Conservation (phyloP, 2,329 filamentous ascomycete genomes). For the Periglandula ipomoeae region DNA sequence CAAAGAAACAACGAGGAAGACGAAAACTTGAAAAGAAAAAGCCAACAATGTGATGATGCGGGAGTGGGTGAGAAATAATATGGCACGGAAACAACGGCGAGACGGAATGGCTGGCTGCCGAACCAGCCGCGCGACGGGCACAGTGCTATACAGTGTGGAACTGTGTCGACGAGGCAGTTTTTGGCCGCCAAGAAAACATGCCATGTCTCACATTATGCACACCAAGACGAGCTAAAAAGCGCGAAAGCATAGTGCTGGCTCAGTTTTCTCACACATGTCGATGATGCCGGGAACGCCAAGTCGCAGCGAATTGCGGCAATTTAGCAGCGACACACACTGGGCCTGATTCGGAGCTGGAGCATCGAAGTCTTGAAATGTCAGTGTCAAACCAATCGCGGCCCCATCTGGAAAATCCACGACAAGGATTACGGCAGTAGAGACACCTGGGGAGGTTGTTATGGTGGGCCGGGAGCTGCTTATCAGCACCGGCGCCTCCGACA, state of each 20-base stretch:
- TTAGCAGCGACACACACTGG: not conserved
- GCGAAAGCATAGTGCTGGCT: not conserved
- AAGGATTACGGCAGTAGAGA: not conserved
- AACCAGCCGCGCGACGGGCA: constrained; percentile 3
- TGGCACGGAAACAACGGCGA: not conserved
- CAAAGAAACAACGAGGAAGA: not conserved
- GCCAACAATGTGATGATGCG: not conserved
- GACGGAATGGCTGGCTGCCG: not conserved
- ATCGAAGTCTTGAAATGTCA: too few species aligned
- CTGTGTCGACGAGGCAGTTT: too few species aligned
- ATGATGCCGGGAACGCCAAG: not conserved
- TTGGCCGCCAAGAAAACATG: too few species aligned
- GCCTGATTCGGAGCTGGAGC: not conserved
- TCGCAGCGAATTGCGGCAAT: not conserved
- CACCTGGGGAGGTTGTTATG: too few species aligned
- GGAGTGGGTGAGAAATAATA: not conserved
- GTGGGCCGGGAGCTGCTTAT: too few species aligned
- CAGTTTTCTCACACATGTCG: not conserved
- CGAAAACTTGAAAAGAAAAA: not conserved
- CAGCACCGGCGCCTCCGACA: too few species aligned
- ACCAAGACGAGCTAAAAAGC: not conserved
- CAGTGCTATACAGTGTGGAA: not conserved
- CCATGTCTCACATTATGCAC: not conserved
- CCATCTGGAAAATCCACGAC: not conserved
- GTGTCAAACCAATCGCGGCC: too few species aligned